Evolutionary conservation across 352 stramenopile genomes (phyloP).

Genomic region (Pythium dissotocum): DNA sequence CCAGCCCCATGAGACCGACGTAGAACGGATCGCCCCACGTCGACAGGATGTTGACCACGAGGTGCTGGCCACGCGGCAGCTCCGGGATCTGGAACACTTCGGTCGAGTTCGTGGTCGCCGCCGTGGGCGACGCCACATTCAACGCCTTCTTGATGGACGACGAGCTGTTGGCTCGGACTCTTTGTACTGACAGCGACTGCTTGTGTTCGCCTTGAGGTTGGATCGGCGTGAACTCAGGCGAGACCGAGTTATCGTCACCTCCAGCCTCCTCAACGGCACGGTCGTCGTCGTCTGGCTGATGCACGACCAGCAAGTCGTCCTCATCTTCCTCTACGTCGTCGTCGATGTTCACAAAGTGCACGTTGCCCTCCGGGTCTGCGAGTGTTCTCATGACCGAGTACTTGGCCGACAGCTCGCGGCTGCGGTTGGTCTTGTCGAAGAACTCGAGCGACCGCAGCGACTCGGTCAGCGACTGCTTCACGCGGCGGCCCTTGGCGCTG

Average conservation of each 20-base stretch:
- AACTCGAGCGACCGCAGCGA: slow-evolving; percentile 69
- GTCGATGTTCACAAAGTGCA: slow-evolving; percentile 82
- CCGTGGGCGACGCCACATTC: neutral
- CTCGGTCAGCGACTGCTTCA: slow-evolving; percentile 74
- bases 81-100: slow-evolving; percentile 68
- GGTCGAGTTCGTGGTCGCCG: slow-evolving; percentile 16
- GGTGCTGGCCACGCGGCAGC: slow-evolving; percentile 61
- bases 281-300: neutral
- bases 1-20: slow-evolving; percentile 88
- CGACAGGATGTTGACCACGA: slow-evolving; percentile 84
- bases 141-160: neutral
- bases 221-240: neutral
- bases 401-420: slow-evolving; percentile 60
- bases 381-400: slow-evolving; percentile 58
- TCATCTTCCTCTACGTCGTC: slow-evolving; percentile 13
- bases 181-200: neutral
- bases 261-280: neutral
- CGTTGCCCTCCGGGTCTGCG: slow-evolving; percentile 68
- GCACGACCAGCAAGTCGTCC: slow-evolving; percentile 1
- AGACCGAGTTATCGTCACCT: neutral
- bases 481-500: slow-evolving; percentile 44
- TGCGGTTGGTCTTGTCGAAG: slow-evolving; percentile 75
- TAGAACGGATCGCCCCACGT: slow-evolving; percentile 93
- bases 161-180: neutral
- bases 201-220: neutral